phyloP scores from a whole-genome alignment of 345 rosid genomes.

The Brassica carinata region DNA sequence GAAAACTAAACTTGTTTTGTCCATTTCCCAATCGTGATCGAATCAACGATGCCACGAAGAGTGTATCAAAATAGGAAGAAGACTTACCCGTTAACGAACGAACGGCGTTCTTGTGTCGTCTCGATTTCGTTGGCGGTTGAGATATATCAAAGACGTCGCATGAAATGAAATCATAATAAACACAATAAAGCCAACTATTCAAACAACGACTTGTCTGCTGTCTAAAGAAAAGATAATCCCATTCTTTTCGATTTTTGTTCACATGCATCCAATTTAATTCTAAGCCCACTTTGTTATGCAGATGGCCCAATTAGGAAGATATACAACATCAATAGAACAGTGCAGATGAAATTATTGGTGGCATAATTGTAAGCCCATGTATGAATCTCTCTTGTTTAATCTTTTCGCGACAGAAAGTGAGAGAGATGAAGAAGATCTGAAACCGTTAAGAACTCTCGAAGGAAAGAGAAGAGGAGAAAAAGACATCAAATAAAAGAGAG shows the following conservation, averaged over 20 bases:
- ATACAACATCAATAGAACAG: too few species aligned
- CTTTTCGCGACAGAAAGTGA: too few species aligned
- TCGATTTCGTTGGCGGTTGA: conserved; percentile 1
- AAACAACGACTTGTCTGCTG: not conserved
- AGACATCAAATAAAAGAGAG: too few species aligned
- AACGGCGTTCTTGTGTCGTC: conserved; percentile 24
- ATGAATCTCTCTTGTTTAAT: too few species aligned
- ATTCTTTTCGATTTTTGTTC: not conserved
- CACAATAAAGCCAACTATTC: not conserved
- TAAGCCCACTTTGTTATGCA: not conserved
- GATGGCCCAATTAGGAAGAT: not conserved
- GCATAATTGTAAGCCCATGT: too few species aligned
- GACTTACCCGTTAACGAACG: conserved; percentile 17
- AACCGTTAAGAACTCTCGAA: too few species aligned
- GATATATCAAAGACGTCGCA: conserved; percentile 28
- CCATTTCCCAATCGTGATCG: not conserved
- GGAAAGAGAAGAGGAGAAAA: too few species aligned
- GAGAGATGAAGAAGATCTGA: too few species aligned
- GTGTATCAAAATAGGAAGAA: not conserved
- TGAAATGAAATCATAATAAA: not conserved
- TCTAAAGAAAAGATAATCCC: too few species aligned
- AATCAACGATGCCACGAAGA: not conserved
- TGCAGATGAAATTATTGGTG: too few species aligned
- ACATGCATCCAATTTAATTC: too few species aligned
- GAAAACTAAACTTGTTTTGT: not conserved